A percentile compares a stretch with the other conserved stretches of the same genome.
These are phyloP conservation scores for Rhynchosporium agropyri DNA, from an alignment of 2,329 filamentous ascomycete species.

Conservation along the genomic window DNA sequence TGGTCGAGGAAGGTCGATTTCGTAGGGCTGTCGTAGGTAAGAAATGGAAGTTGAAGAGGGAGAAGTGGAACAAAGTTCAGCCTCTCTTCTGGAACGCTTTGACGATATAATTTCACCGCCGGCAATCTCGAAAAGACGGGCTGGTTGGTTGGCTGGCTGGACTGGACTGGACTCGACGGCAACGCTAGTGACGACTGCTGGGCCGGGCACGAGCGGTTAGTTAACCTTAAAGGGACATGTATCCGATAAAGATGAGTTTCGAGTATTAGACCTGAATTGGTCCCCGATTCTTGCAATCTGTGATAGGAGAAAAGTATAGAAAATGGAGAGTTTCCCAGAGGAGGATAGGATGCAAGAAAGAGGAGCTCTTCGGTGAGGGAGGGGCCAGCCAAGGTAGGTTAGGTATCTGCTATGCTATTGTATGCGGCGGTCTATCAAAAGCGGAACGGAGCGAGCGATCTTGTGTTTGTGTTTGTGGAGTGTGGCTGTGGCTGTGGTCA, in stretches of 20 bases:
- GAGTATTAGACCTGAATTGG: not conserved
- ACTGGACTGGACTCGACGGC: conserved; percentile 2
- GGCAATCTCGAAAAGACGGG: not conserved
- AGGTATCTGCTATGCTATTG: not conserved
- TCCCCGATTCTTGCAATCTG: not conserved
- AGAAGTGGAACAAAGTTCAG: not conserved
- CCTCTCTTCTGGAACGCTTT: conserved; percentile 13
- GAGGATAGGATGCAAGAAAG: not conserved
- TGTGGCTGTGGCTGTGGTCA: not conserved
- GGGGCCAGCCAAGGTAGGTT: not conserved
- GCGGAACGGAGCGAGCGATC: not conserved
- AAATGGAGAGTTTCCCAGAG: not conserved
- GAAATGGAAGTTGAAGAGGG: not conserved
- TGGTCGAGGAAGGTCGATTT: not conserved
- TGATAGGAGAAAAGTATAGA: not conserved
- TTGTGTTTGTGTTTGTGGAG: not conserved
- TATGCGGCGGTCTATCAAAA: not conserved
- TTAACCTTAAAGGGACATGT: not conserved
- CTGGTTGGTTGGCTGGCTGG: too few species aligned
- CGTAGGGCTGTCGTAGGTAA: not conserved
- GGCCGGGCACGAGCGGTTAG: conserved; percentile 3
- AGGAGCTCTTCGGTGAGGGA: not conserved
- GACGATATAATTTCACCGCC: conserved; percentile 20
- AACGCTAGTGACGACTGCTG: conserved; percentile 28
- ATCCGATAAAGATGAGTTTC: not conserved